Base-by-base conservation (phyloP, 1,139 yeast species). In the Hemisphaericaspora xylofermentans region DNA sequence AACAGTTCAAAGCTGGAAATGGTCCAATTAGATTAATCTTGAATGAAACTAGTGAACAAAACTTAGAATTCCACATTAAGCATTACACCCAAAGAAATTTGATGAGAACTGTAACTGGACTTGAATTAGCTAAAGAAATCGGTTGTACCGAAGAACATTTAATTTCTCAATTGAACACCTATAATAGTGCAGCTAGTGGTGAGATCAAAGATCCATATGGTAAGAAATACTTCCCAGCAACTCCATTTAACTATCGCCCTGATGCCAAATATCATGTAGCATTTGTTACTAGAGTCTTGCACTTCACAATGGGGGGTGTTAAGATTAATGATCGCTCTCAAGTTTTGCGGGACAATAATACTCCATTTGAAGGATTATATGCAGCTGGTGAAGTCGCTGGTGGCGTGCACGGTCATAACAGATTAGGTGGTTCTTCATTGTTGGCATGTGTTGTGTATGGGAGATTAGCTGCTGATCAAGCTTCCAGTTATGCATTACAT, bases 281-380 rank as follows among this genome's bases (percentile, higher is more conserved):
- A 1, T 74, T 66, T 48, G 74, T 84, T 36, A 84, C 93, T 2
- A 80, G 94, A 31, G 94, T 86, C 2, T 77, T 87, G 31, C 95
- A 87, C 58, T 87, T 85, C 64, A 85, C 95, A 7, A 84, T 86
- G 89, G 95, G 95, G 27, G 95, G 95, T 34, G 82, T 84, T 26
- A 78, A 78, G 56, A 82, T 84, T 54, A 78, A 84, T 54, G 75
- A 71, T 35, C 62, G 71, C 37, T 66, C 84, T 0, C 76, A 81
- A 51, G 88, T 84, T 2, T 49, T 83, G 38, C 64, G 69, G 40
- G 61, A 64, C 26, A 66, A 66, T n/a, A 44, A 44, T 15, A 54
- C 53, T 6, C 71, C 79, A 2, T 77, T 83, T 48, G 66, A 63
- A 28, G 91, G 88, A 1, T 63, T 84, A 26, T 85, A 71, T 57